phyloP scores from a whole-genome alignment of 805 yeast species.

The Teunomyces cretensis region DNA sequence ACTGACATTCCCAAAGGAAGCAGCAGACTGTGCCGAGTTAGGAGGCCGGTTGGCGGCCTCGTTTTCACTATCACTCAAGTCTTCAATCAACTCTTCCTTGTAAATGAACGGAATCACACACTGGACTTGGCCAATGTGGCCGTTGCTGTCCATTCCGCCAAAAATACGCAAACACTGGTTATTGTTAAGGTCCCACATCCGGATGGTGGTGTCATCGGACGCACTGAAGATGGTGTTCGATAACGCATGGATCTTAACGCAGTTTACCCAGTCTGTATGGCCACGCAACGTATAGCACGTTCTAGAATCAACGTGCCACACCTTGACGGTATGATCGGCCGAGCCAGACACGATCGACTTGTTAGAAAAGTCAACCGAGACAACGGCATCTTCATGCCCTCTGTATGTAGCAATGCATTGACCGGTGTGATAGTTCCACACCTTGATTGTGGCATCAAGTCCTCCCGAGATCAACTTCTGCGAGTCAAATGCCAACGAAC shows the following conservation, averaged over 20 bases:
- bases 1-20: not conserved
- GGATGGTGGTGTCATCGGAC: slow-evolving; percentile 86
- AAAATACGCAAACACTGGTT: slow-evolving; percentile 78
- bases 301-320: slow-evolving; percentile 94
- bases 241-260: slow-evolving; percentile 80
- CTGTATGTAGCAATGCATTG: slow-evolving; percentile 90
- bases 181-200: slow-evolving; percentile 90
- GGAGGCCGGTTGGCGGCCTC: slow-evolving; percentile 10
- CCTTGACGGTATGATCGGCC: slow-evolving; percentile 87
- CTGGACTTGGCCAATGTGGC: slow-evolving; percentile 94
- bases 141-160: slow-evolving; percentile 70
- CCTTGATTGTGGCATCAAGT: slow-evolving; percentile 84
- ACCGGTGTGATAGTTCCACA: slow-evolving; percentile 96
- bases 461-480: slow-evolving; percentile 92
- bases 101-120: slow-evolving; percentile 83
- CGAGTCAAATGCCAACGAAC: slow-evolving; percentile 81
- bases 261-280: slow-evolving; percentile 88
- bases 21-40: not conserved
- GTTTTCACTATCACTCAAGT: slow-evolving; percentile 41
- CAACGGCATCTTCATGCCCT: slow-evolving; percentile 86
- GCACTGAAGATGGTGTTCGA: slow-evolving; percentile 82
- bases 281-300: slow-evolving; percentile 93
- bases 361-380: slow-evolving; percentile 75
- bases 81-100: slow-evolving; percentile 57
- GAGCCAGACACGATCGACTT: slow-evolving; percentile 90